Percentiles rank a stretch among this genome's conserved stretches.
phyloP scores from a whole-genome alignment of 371 early-diverging fungal species.

The Batkoa obscura region DNA sequence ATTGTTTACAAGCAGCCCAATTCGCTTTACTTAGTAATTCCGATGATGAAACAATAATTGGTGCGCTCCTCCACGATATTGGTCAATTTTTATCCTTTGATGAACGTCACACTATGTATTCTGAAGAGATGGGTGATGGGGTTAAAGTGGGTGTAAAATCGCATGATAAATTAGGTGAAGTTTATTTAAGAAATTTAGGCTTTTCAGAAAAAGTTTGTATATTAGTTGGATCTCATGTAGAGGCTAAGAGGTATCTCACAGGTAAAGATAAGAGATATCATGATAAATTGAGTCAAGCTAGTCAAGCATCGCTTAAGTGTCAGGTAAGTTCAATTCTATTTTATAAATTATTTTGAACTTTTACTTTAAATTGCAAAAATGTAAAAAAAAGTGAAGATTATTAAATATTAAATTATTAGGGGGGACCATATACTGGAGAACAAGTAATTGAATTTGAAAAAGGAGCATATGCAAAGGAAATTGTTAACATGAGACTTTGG shows the following conservation, averaged over 20 bases:
- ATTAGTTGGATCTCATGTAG: slow-evolving; percentile 28
- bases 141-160: slow-evolving; percentile 22
- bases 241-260: slow-evolving; percentile 28
- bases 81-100: slow-evolving; percentile 21
- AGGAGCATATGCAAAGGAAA: slow-evolving; percentile 23
- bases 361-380: too few species aligned
- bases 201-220: slow-evolving; percentile 24
- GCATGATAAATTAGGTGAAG: slow-evolving; percentile 26
- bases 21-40: slow-evolving; percentile 19
- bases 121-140: slow-evolving; percentile 1
- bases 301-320: slow-evolving; percentile 27
- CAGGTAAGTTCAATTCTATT: slow-evolving; percentile 8
- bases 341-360: not conserved
- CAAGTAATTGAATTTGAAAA: slow-evolving; percentile 20
- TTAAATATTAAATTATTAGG: too few species aligned
- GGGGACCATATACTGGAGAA: slow-evolving; percentile 21
- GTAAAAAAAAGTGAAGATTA: too few species aligned
- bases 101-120: not conserved
- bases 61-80: slow-evolving; percentile 31
- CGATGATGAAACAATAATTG: slow-evolving; percentile 26
- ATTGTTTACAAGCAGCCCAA: slow-evolving; percentile 26
- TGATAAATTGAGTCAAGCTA: slow-evolving; percentile 19
- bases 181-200: slow-evolving; percentile 22
- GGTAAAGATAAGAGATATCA: slow-evolving; percentile 21
- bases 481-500: slow-evolving; percentile 27